phyloP scores from a whole-genome alignment of 139 green algal species.

The Ostreobium quekettii region DNA sequence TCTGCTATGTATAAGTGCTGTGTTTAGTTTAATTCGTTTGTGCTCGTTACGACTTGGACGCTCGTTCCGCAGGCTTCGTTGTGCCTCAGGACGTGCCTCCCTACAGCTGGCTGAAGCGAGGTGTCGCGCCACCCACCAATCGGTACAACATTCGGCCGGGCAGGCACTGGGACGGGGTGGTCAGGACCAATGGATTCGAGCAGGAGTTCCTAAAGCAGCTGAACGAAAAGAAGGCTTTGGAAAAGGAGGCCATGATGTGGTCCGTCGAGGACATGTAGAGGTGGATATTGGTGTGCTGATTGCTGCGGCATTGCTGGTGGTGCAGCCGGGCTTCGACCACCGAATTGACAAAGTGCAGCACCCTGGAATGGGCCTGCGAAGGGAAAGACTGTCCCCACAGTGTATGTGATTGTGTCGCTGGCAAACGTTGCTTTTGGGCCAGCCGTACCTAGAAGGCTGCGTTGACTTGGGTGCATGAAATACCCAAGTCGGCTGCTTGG shows the following conservation, averaged over 20 bases:
- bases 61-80: conserved; percentile 61
- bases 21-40: not conserved
- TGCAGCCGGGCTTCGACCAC: no score
- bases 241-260: conserved; percentile 55
- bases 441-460: no score
- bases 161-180: conserved; percentile 94
- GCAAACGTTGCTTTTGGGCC: no score
- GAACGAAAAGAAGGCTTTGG: conserved; percentile 34
- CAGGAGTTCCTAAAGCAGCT: conserved; percentile 57
- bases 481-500: no score
- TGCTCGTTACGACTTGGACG: conserved; percentile 1
- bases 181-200: conserved; percentile 92
- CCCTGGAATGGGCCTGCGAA: no score
- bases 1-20: no score
- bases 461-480: no score
- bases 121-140: conserved; percentile 67
- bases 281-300: no score
- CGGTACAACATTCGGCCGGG: conserved; percentile 86
- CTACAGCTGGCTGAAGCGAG: conserved; percentile 85
- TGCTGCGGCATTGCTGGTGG: no score
- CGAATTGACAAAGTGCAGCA: no score
- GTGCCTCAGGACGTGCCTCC: conserved; percentile 85
- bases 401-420: no score
- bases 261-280: conserved; percentile 61
- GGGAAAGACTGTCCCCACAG: no score